Evolutionary conservation across 2,329 filamentous ascomycete genomes (phyloP), one percentile per base, ranked within the genome.

Genomic region (Metarhizium anisopliae): DNA sequence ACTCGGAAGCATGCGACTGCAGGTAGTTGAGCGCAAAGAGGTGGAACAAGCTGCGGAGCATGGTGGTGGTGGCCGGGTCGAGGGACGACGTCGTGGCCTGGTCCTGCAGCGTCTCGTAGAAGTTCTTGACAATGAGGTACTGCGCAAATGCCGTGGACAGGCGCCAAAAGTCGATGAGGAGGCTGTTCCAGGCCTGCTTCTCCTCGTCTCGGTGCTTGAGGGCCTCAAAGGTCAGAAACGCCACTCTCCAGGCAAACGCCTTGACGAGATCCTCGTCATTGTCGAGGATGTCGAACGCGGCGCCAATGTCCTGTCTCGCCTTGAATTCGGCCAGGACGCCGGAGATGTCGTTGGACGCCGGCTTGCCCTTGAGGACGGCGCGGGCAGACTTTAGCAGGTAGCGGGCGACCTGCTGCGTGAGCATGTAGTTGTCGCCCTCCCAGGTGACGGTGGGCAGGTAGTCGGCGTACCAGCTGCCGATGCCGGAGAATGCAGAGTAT

Each of bases 361-460:
- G 30, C 58, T 85, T 81, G 60, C 82, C 83, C 14, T 79, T 74
- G n/a, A 89, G 72, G 0, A 90, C 87, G 1, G 81, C 78, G 47
- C 87, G 84, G 0, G 86, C 87, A 3, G 86, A 83, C 77, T 90
- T 91, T 60, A 91, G 79, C 50, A 91, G 80, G 64, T 90, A 90
- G 56, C 86, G 81, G 2, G 85, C 85, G 2, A 90, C 87, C 72
- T 91, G 87, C 69, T 91, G 87, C 10, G 86, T 89, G 57, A 91
- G 75, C 87, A 91, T 90, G 74, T 88, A 90, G 75, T 89, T 90
- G 73, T 90, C 87, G 49, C 87, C 87, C 67, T 90, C 87, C 84
- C 85, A 89, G 10, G 86, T 89, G 4, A 76, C 72, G 3, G 71
- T 74, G n/a, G 88, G 86, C 1, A 90, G 76, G 66, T 90, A 90